Base-by-base conservation (phyloP, 495 filamentous ascomycete genomes). In the Paragyromitra xinjiangensis region DNA sequence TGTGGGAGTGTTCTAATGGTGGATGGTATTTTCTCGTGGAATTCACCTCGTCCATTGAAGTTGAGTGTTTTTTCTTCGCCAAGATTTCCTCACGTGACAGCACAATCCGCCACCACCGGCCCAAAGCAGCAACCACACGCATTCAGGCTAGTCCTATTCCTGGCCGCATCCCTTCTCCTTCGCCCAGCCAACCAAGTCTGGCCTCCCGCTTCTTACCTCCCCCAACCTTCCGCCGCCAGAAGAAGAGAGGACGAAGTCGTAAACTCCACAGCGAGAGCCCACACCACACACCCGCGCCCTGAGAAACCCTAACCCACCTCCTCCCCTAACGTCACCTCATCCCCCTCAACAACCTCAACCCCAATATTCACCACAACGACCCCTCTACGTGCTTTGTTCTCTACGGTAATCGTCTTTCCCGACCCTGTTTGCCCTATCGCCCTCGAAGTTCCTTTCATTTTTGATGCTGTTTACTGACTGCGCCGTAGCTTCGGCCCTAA, bases 251-350 rank as follows among this genome's bases (percentile, higher is more conserved):
- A 34, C 22, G 66, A 58, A 56, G 71, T 42, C 29, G 59, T 51
- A 58, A 68, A 69, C 64, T 73, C 74, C 74, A 77, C 73, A 77
- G 53, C 53, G 69, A 76, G 73, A 73, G 74, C 74, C 74, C 74
- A 73, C 74, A 73, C 74, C 71, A 69, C 67, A 76, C 74, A 77
- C 75, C 78, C 77, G 80, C 80, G 45, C 76, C 42, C 64, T 73
- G 51, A 69, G 42, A 73, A 82, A 82, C 80, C 80, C 80, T 81
- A 82, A 79, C 73, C 80, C 80, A 64, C 70, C 71, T 66, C 71
- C 71, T 74, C 70, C 53, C 65, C 48, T 75, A 79, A 79, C 77
- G 77, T 79, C 77, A 79, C 77, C 77, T 79, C 77, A 72, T 79
- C 75, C 75, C 77, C 75, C 61, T 77, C 55, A 61, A 73, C 70